Base-by-base conservation (phyloP, 345 rosid species). In the Erysimum cheiranthoides region DNA sequence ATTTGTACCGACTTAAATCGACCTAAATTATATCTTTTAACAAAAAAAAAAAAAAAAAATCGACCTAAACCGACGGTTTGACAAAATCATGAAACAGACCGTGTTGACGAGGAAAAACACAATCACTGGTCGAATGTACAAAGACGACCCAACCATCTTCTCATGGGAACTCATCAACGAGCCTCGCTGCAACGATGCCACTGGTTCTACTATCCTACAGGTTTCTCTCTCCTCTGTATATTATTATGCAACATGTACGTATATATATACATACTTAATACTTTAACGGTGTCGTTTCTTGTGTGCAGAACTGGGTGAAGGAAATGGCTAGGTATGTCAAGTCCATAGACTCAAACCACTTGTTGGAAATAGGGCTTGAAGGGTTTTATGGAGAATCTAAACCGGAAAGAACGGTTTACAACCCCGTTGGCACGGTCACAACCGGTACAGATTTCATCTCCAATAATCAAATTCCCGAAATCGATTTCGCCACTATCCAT, bases 131-230 rank as follows among this genome's bases (percentile, higher is more conserved):
- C 74, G 83, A 21, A 75, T 82, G 30, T 89, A 93, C 47, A 87
- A 82, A 79, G 93, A 93, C 27, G 98, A 93, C 73, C 88, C 93
- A 0, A 84, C 85, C 61, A 87, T 93, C 47, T 86, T 93, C 70
- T 88, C 98, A 60, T 93, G 97, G 98, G 98, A 93, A 70, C 88
- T 93, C 10, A 93, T 93, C 73, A 93, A 93, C 10, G 96, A 91
- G 73, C 89, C 96, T 51, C 91, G 90, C 28, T 87, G 88, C 72
- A 71, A 60, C 34, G 87, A 86, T 70, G 34, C 84, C 35, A 80
- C 88, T 59, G 96, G 90, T 42, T 74, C 73, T 5, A 40, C 64
- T 52, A 49, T 30, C 17, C 45, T 93, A 58, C 92, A 88, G 94
- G 97, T 87, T 27, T 21, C 9, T 18, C 6, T 3, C 16, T 28